These are phyloP conservation scores for Cymbopogon citratus DNA, from an alignment of 176 grass and related monocot species.

Conservation along the genomic window DNA sequence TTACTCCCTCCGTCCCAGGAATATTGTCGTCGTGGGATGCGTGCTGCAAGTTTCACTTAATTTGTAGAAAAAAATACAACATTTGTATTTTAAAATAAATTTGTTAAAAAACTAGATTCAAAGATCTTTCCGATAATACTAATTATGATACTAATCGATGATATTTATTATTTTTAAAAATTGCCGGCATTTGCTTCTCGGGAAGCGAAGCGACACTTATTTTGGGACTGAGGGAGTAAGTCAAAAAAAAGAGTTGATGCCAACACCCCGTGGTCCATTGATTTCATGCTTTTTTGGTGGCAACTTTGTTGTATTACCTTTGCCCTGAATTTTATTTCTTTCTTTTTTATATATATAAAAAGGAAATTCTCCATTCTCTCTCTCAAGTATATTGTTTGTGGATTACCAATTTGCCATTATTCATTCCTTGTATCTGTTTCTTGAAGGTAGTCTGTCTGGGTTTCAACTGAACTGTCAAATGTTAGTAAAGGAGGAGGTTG, in stretches of 20 bases:
- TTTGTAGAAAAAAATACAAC: too few species aligned
- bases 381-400: background rate
- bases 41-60: too few species aligned
- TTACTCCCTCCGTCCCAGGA: too few species aligned
- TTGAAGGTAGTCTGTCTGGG: background rate
- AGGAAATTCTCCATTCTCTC: background rate
- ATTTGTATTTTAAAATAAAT: too few species aligned
- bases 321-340: background rate
- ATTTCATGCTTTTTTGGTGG: background rate
- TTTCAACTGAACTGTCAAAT: conserved; percentile 23
- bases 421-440: conserved; percentile 21
- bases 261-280: background rate
- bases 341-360: background rate
- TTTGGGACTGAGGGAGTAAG: too few species aligned
- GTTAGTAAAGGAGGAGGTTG: conserved; percentile 1
- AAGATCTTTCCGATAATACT: too few species aligned
- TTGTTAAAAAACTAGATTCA: too few species aligned
- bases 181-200: too few species aligned
- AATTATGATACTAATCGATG: too few species aligned
- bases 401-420: background rate
- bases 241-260: conserved; percentile 36
- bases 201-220: too few species aligned
- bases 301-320: conserved; percentile 15
- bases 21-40: too few species aligned
- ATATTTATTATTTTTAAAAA: too few species aligned